Percentiles rank a stretch among this genome's conserved stretches.
Conservation (phyloP, 257 asterid species). For the Petrea volubilis region DNA sequence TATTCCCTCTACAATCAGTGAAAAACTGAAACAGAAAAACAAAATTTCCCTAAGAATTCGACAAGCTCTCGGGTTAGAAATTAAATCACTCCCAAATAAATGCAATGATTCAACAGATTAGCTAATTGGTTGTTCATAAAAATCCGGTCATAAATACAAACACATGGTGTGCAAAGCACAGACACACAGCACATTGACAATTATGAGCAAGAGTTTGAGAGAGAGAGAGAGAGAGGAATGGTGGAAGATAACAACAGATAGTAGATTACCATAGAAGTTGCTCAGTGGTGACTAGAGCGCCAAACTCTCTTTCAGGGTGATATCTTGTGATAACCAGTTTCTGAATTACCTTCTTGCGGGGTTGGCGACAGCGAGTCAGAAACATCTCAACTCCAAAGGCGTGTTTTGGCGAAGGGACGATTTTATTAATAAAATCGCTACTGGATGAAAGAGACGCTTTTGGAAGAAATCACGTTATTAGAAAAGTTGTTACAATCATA, state of each 20-base stretch:
- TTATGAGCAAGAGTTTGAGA: not conserved
- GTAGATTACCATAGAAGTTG: not conserved
- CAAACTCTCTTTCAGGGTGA: not conserved
- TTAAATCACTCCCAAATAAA: not conserved
- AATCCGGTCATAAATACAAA: constrained; percentile 10
- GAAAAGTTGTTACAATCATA: no score
- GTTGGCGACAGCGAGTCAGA: no score
- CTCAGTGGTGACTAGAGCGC: not conserved
- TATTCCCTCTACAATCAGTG: not conserved
- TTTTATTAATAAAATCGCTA: no score
- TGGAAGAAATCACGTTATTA: no score
- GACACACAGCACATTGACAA: not conserved
- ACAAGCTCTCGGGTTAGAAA: not conserved
- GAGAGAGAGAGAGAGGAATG: not conserved
- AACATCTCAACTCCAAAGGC: no score
- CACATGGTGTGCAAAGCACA: constrained; percentile 22
- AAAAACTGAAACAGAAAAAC: not conserved
- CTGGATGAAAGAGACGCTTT: no score
- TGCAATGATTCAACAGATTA: not conserved
- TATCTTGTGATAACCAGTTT: no score
- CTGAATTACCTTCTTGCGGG: no score
- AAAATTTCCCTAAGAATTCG: not conserved
- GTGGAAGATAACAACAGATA: not conserved
- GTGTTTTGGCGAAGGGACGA: no score
- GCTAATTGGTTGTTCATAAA: not conserved